A percentile compares a stretch with the other conserved stretches of the same genome.
Conservation (phyloP, 257 asterid species). For the Salvia rosmarinus region DNA sequence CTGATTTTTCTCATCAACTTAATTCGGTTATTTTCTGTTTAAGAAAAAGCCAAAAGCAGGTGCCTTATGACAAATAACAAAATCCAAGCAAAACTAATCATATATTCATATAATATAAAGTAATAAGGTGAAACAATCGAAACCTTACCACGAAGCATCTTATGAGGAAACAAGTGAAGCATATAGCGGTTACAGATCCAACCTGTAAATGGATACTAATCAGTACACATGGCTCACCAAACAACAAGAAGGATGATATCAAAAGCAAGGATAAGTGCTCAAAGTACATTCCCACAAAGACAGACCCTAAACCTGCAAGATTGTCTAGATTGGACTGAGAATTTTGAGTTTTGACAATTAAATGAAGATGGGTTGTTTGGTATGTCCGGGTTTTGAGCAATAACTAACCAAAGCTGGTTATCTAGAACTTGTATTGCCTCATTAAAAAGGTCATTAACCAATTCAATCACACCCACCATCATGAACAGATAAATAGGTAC, state of each 20-base stretch:
- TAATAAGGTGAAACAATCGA: constrained; percentile 28
- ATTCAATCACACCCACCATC: constrained; percentile 22
- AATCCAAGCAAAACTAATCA: neutral
- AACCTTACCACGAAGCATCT: constrained; percentile 84
- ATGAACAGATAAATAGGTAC: constrained; percentile 27
- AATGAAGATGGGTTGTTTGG: neutral
- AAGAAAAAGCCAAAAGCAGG: neutral
- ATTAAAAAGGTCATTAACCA: constrained; percentile 6
- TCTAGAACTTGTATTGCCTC: neutral
- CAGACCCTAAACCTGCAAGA: too few relatives aligned
- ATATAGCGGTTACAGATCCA: constrained; percentile 93
- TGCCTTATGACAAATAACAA: neutral
- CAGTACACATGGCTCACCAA: constrained; percentile 26
- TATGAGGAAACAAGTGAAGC: constrained; percentile 87
- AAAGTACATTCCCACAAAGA: constrained; percentile 9
- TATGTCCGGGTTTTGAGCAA: neutral
- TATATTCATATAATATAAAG: neutral
- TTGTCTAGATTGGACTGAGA: neutral
- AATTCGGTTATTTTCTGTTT: neutral
- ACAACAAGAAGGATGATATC: neutral
- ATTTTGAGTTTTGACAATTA: constrained; percentile 6
- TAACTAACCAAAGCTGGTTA: constrained; percentile 2
- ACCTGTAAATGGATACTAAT: constrained; percentile 55
- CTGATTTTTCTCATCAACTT: neutral
- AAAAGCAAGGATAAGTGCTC: constrained; percentile 16